A percentile compares a stretch with the other conserved stretches of the same genome.
phyloP scores from a whole-genome alignment of 176 grass and related monocot genomes.

The Oryza meyeriana region DNA sequence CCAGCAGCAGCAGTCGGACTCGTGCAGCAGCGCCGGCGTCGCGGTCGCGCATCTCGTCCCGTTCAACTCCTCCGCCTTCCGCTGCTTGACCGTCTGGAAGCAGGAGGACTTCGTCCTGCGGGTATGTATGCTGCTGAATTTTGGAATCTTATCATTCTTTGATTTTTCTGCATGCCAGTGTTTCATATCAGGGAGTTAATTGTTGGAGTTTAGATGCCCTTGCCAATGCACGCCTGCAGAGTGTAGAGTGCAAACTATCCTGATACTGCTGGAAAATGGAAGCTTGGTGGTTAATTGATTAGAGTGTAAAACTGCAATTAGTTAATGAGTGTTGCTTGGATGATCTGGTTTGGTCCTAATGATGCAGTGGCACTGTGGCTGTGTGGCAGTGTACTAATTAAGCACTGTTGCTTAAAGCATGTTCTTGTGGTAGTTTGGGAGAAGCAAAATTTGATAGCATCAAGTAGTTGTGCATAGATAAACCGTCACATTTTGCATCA shows the following conservation, averaged over 20 bases:
- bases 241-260: not conserved
- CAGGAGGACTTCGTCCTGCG: slow-evolving; percentile 73
- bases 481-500: not conserved
- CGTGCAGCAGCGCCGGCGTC: slow-evolving; percentile 47
- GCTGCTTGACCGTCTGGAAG: slow-evolving; percentile 53
- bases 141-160: not conserved
- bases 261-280: not conserved
- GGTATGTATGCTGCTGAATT: slow-evolving; percentile 24
- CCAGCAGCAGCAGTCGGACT: slow-evolving; percentile 61
- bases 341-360: not conserved
- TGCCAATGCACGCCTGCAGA: not conserved
- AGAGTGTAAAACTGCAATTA: not conserved
- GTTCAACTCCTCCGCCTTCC: slow-evolving; percentile 65
- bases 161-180: fast-evolving
- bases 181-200: not conserved
- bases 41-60: slow-evolving; percentile 54
- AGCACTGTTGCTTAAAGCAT: not conserved
- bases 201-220: not conserved
- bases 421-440: not conserved
- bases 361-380: not conserved
- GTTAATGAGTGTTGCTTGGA: not conserved
- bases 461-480: not conserved
- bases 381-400: not conserved
- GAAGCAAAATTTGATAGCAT: not conserved
- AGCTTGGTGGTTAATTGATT: not conserved